These are phyloP conservation scores for Leucaena leucocephala DNA, from an alignment of 306 rosid species.

Conservation along the genomic window DNA sequence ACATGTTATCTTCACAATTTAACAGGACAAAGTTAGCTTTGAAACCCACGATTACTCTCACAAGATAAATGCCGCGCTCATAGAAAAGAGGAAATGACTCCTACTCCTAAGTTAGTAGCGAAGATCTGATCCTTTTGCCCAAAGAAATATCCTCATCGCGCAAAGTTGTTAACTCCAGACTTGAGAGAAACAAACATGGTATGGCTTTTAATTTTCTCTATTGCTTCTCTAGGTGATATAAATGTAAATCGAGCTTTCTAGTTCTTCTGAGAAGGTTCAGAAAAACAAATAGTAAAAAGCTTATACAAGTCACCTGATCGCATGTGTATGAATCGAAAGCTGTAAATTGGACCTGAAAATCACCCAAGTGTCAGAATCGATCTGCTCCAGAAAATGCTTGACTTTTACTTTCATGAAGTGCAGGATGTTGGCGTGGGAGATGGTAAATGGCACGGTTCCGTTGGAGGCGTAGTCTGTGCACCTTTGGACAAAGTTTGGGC, in stretches of 20 bases:
- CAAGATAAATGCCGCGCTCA: slow-evolving; percentile 28
- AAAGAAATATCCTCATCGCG: not conserved
- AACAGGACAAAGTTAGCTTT: slow-evolving; percentile 32
- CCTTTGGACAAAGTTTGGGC: slow-evolving; percentile 67
- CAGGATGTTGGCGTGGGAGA: slow-evolving; percentile 45
- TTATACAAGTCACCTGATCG: not conserved
- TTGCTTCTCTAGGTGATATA: not conserved
- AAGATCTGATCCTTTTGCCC: slow-evolving; percentile 18
- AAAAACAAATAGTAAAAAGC: not conserved
- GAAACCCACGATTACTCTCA: slow-evolving; percentile 30
- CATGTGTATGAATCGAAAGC: not conserved
- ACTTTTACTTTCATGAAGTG: slow-evolving; percentile 5
- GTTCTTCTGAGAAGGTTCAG: not conserved
- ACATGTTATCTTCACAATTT: not conserved
- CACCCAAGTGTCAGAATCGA: not conserved
- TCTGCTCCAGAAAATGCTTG: not conserved
- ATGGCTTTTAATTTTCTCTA: not conserved
- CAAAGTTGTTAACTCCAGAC: not conserved
- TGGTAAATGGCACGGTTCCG: slow-evolving; percentile 72
- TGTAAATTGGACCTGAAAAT: not conserved
- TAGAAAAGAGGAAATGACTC: slow-evolving; percentile 14
- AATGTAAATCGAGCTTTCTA: slow-evolving; percentile 2
- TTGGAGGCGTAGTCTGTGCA: slow-evolving; percentile 64
- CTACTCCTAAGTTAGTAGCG: not conserved
- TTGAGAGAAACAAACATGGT: slow-evolving; percentile 39